Evolutionary conservation across 345 rosid species (phyloP), one percentile per base, ranked within the genome.

Genomic region (Euphorbia tirucalli): DNA sequence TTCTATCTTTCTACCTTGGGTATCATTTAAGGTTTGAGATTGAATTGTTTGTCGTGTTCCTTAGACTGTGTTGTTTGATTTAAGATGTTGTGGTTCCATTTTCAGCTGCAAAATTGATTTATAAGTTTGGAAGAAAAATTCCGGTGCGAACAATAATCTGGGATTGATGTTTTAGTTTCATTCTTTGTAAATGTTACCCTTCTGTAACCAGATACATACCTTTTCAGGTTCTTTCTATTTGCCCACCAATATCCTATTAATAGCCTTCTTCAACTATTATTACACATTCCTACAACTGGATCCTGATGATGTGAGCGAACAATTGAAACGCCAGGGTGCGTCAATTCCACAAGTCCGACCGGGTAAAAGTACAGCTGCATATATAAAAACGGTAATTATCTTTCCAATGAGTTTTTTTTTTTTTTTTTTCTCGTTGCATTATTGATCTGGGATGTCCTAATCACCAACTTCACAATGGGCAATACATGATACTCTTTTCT

Each of bases 251-350:
- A 89, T 95, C 78, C 72, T 95, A 60, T 83, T 95, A 78, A 89
- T 95, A 77, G 97, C 97, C 75, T 95, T 95, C 89, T 95, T 95
- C 87, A 95, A 92, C 87, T 92, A 95, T 83, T 95, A 90, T 84
- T 92, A 95, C 83, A 90, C 99, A 57, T 95, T 95, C 85, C 87
- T 95, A 44, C 99, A 95, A 85, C 81, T 92, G 85, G 99, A 89
- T 78, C 99, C 97, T 44, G 97, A 95, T 71, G 97, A 95, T 80
- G 94, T 95, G 64, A 95, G 99, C n/a, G 97, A 95, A 77, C 99
- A 95, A 73, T 67, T 95, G 80, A 95, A 95, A 79, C 89, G 97
- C 35, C 99, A 95, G 84, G 97, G 99, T 69, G 99, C 94, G 7
- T 95, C 97, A 1, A 92, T 95, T 72, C 99, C 97, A 35, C 84